Base-by-base conservation (phyloP, 2,329 filamentous ascomycete species). In the Paraphoma sp. region DNA sequence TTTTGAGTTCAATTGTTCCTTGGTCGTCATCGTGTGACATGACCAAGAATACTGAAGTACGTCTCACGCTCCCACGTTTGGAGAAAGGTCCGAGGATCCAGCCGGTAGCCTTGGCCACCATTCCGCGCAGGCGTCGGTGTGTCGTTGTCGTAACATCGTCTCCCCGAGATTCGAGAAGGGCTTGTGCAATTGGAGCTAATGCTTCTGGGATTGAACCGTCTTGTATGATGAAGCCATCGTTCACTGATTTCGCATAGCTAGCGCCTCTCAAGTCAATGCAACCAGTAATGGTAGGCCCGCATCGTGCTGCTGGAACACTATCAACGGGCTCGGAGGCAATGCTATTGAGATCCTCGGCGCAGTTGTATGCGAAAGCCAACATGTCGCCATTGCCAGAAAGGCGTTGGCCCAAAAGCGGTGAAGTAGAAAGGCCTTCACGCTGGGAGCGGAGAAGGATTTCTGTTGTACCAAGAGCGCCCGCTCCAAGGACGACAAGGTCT, bases 11-110 rank as follows among this genome's bases (percentile, higher is more conserved):
- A 45, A 90, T 69, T 7, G 81, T 82, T 1, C 85, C 86, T 73
- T 89, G 85, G 64, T 87, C 77, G 78, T 82, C 86, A 62, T 89
- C 87, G 63, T 89, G 87, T 1, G 84, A 86, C 86, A 89, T 89
- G 67, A 89, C 80, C 4, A 90, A 79, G 68, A 89, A 90, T 0
- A 87, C 81, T 55, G 88, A 84, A 0, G 86, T 90, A 55, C 77
- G 83, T 68, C 85, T 82, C 17, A 88, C 75, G 16, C 85, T 85
- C 0, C 87, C 85, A 6, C 80, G 78, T 6, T 77, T 76, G 50
- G 77, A 81, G 60, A 88, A 88, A 0, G 87, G 86, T 0, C 87
- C 87, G 0, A 88, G 70, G 41, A 88, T 76, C n/a, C 81, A 75
- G 69, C 83, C 86, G 30, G 83, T 83, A 43, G 79, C 76, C 23